Evolutionary conservation across 1,284 basidiomycete species (phyloP).

Genomic region (Marasmius fiardii): DNA sequence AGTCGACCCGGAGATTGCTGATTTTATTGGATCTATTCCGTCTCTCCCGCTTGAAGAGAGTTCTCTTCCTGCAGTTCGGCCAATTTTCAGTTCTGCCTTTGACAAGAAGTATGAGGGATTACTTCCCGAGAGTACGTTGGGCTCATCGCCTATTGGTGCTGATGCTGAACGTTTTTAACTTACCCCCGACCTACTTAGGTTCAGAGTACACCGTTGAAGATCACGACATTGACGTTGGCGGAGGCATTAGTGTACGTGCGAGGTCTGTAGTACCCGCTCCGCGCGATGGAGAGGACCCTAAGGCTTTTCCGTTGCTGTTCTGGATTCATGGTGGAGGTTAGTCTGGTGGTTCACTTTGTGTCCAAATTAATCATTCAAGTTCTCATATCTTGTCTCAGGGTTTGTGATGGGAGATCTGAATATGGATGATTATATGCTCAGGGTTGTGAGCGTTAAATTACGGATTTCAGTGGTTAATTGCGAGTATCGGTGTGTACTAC

Average conservation of each 20-base stretch:
- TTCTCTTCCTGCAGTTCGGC: background rate
- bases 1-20: background rate
- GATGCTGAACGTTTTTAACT: too few species aligned
- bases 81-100: background rate
- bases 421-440: background rate
- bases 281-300: background rate
- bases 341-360: background rate
- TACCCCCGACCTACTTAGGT: background rate
- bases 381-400: background rate
- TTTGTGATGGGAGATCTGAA: background rate
- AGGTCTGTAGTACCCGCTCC: background rate
- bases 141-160: too few species aligned
- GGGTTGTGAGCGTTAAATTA: background rate
- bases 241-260: background rate
- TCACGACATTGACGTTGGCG: background rate
- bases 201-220: conserved; percentile 3
- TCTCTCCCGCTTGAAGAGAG: too few species aligned
- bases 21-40: background rate
- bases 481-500: conserved; percentile 13
- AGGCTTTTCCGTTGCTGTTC: conserved; percentile 12
- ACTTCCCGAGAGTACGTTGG: background rate
- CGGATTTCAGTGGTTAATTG: conserved; percentile 12
- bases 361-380: background rate
- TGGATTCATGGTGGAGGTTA: conserved; percentile 15
- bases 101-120: background rate